A percentile compares a stretch with the other conserved stretches of the same genome.
Conservation (phyloP, 2,329 filamentous ascomycete genomes). For the Neurospora sp. region DNA sequence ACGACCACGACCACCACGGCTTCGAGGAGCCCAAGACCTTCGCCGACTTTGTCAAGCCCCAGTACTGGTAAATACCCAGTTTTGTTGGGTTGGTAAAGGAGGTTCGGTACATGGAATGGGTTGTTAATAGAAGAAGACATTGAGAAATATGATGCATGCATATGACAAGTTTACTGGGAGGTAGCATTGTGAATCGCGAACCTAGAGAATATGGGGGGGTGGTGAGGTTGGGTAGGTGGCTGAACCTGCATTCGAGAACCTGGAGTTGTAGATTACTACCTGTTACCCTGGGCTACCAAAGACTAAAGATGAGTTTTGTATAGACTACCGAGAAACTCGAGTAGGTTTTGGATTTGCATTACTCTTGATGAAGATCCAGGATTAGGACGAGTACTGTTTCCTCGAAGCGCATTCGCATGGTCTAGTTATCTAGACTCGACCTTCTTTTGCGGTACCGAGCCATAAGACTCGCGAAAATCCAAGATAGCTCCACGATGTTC, state of each 20-base stretch:
- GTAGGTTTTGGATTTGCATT: no score
- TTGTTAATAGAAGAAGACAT: not conserved
- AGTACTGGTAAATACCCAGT: conserved; percentile 64
- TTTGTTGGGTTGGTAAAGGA: not conserved
- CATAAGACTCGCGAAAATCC: no score
- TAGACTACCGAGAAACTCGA: conserved; percentile 2
- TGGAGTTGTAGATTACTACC: conserved; percentile 14
- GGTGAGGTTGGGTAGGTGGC: not conserved
- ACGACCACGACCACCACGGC: conserved; percentile 47
- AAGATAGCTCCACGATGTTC: no score
- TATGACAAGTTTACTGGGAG: not conserved
- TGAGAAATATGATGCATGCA: not conserved
- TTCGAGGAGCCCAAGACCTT: conserved; percentile 90
- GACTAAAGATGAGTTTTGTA: conserved; percentile 12
- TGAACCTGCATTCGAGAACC: no score
- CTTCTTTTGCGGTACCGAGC: no score
- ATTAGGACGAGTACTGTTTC: no score
- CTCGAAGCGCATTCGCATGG: no score
- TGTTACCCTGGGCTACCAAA: no score
- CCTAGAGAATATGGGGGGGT: not conserved
- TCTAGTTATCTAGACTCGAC: no score
- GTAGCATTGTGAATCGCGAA: no score
- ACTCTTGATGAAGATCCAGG: no score
- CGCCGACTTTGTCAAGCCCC: conserved; percentile 87
- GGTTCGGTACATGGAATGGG: not conserved